Evolutionary conservation across 2,329 filamentous ascomycete genomes (phyloP).

Genomic region (Nemania sp.): DNA sequence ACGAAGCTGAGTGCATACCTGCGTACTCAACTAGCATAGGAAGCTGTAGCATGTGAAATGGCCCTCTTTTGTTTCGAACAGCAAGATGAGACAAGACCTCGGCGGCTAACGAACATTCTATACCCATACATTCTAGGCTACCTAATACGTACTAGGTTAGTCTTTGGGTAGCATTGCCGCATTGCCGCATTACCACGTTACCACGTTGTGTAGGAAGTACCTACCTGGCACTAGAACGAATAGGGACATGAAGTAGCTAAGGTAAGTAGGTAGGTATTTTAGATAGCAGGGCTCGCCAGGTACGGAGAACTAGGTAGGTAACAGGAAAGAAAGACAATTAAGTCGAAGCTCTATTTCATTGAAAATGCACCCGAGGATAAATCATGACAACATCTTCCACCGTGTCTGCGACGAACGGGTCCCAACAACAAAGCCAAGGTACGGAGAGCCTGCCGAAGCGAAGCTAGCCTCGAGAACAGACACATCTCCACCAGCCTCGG

Average conservation of each 20-base stretch:
- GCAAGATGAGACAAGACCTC: constrained; percentile 33
- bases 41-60: constrained; percentile 20
- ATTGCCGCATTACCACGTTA: background rate
- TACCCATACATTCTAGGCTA: background rate
- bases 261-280: too few relatives aligned
- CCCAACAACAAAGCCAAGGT: background rate
- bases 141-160: background rate
- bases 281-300: too few relatives aligned
- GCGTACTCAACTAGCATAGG: too few relatives aligned
- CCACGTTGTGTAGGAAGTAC: too few relatives aligned
- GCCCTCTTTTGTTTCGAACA: constrained; percentile 33
- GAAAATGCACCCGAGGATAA: background rate
- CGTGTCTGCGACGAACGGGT: too few relatives aligned
- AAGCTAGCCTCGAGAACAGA: too few relatives aligned
- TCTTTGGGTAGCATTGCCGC: constrained; percentile 2
- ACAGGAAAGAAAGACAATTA: background rate
- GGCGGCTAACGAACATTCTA: constrained; percentile 33
- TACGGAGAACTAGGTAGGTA: too few relatives aligned
- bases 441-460: constrained; percentile 7
- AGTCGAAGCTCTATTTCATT: constrained; percentile 12
- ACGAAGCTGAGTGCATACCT: too few relatives aligned
- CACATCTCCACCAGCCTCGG: constrained; percentile 4
- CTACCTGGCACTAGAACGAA: background rate
- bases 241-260: too few relatives aligned
- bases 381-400: too few relatives aligned